These are phyloP conservation scores for Sideroxylon spinosum DNA, from an alignment of 179 eudicot species.

Conservation along the genomic window DNA sequence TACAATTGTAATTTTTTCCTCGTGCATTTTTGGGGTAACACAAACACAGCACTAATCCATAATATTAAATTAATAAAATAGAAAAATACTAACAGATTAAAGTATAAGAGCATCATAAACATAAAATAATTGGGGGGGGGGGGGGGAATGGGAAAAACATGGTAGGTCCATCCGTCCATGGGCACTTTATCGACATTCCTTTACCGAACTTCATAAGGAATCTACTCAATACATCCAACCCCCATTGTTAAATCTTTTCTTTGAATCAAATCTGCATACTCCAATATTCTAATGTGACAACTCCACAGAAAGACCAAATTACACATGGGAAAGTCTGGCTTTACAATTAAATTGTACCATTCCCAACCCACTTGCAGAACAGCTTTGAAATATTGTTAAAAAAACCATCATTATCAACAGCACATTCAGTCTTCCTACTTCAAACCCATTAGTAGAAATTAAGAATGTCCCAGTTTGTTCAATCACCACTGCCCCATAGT, in stretches of 20 bases:
- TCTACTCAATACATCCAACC: not conserved
- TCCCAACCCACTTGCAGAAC: not conserved
- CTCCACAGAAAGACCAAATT: not conserved
- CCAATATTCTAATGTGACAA: not conserved
- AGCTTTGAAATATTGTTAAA: not conserved
- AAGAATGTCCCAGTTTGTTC: not conserved
- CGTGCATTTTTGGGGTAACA: too few species aligned
- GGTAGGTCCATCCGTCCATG: not conserved
- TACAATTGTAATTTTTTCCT: too few species aligned
- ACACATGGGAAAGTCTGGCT: not conserved
- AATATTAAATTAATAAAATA: too few species aligned
- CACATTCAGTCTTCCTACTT: not conserved
- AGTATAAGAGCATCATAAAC: too few species aligned
- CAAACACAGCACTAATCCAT: too few species aligned
- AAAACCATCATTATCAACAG: not conserved
- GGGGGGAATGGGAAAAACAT: not conserved
- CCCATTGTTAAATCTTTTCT: not conserved
- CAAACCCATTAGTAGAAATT: not conserved
- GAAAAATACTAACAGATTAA: too few species aligned
- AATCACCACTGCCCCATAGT: too few species aligned
- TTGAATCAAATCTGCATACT: not conserved
- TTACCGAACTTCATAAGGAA: not conserved
- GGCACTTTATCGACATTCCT: not conserved
- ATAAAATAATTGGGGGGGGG: not conserved
- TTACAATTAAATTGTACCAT: not conserved